Percentiles rank a stretch among this genome's conserved stretches.
Evolutionary conservation across 768 basidiomycete species (phyloP).

Genomic region (Holtermanniella nyarrowii): DNA sequence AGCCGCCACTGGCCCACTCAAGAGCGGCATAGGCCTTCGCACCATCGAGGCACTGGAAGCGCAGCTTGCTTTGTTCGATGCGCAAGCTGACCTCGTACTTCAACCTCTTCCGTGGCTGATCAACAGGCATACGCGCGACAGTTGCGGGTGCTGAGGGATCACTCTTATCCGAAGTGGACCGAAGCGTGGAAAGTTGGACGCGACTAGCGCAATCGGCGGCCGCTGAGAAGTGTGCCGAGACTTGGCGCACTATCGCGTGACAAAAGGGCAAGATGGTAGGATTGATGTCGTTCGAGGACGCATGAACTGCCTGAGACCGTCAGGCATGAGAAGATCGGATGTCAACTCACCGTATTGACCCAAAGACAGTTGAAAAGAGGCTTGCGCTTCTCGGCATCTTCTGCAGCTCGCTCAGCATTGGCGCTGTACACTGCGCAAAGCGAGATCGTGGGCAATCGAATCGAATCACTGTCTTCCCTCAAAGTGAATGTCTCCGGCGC

Average conservation of each 20-base stretch:
- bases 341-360: slow-evolving; percentile 61
- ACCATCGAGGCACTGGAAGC: slow-evolving; percentile 78
- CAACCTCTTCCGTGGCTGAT: background rate
- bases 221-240: slow-evolving; percentile 44
- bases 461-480: background rate
- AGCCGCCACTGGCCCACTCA: slow-evolving; percentile 91
- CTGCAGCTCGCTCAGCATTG: background rate
- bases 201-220: slow-evolving; percentile 13
- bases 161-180: slow-evolving; percentile 1
- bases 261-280: slow-evolving; percentile 79
- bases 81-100: slow-evolving; percentile 63
- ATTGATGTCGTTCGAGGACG: slow-evolving; percentile 71
- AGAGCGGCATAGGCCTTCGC: slow-evolving; percentile 83
- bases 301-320: slow-evolving; percentile 49
- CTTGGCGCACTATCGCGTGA: slow-evolving; percentile 62
- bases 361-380: background rate
- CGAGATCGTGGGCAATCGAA: slow-evolving; percentile 46
- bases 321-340: slow-evolving; percentile 1
- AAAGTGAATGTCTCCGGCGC: slow-evolving; percentile 15
- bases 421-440: slow-evolving; percentile 24
- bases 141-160: slow-evolving; percentile 3
- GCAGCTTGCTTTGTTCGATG: slow-evolving; percentile 78
- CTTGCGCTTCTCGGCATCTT: slow-evolving; percentile 1
- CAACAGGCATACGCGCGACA: background rate
- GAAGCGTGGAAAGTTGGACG: slow-evolving; percentile 12